phyloP scores from a whole-genome alignment of 2,329 filamentous ascomycete genomes.

The Talaromyces funiculosus region DNA sequence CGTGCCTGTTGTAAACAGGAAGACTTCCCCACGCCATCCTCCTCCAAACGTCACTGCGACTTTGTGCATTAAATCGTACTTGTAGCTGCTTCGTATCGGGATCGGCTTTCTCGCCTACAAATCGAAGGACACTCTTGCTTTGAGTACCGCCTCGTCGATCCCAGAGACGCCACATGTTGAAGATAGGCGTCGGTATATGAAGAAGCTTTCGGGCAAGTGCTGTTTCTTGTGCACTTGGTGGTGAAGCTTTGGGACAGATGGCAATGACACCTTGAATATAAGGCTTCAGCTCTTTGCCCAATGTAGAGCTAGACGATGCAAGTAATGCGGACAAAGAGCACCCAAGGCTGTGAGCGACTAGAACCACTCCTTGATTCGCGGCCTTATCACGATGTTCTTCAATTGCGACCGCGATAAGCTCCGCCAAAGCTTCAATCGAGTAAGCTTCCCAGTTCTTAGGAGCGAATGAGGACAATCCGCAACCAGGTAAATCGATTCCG shows the following conservation, averaged over 20 bases:
- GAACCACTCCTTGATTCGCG: slow-evolving; percentile 63
- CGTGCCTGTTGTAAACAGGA: slow-evolving; percentile 51
- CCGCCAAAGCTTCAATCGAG: slow-evolving; percentile 65
- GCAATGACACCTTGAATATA: slow-evolving; percentile 71
- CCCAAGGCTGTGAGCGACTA: slow-evolving; percentile 89
- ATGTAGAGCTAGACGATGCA: slow-evolving; percentile 54
- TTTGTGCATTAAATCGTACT: slow-evolving; percentile 65
- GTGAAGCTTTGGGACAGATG: slow-evolving; percentile 70
- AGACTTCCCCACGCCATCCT: slow-evolving; percentile 71
- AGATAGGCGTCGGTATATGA: slow-evolving; percentile 60
- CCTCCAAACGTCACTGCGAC: slow-evolving; percentile 73
- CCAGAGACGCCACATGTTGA: slow-evolving; percentile 70
- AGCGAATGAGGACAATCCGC: slow-evolving; percentile 71
- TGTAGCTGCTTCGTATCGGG: slow-evolving; percentile 39
- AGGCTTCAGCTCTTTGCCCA: slow-evolving; percentile 50
- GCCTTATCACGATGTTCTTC: slow-evolving; percentile 63
- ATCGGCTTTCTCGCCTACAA: slow-evolving; percentile 48
- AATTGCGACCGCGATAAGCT: slow-evolving; percentile 70
- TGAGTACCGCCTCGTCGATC: slow-evolving; percentile 72
- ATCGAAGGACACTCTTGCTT: slow-evolving; percentile 72
- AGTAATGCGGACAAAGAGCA: slow-evolving; percentile 70
- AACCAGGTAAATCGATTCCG: slow-evolving; percentile 85
- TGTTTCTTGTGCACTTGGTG: slow-evolving; percentile 52
- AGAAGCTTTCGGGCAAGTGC: slow-evolving; percentile 53
- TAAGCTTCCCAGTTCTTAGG: slow-evolving; percentile 73